A percentile compares a stretch with the other conserved stretches of the same genome.
Conservation (phyloP, 2,329 filamentous ascomycete species). For the Orbilia oligospora region DNA sequence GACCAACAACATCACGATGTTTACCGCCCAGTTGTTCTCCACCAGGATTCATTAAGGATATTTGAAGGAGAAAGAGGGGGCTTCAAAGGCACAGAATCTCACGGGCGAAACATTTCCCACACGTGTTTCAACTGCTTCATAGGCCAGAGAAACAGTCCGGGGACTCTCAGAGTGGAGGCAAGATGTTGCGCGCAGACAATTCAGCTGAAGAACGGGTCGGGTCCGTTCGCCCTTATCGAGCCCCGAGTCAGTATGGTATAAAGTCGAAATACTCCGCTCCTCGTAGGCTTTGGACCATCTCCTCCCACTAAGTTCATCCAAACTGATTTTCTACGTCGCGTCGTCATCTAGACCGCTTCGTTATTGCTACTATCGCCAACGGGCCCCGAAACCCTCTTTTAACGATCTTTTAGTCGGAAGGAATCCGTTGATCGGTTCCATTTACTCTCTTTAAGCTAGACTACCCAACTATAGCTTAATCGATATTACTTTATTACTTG, state of each 20-base stretch:
- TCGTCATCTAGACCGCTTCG: constrained; percentile 57
- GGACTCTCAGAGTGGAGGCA: constrained; percentile 18
- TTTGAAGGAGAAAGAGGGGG: constrained; percentile 33
- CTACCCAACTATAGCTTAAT: constrained; percentile 19
- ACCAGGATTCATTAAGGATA: constrained; percentile 41
- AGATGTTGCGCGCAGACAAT: constrained; percentile 39
- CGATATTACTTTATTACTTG: constrained; percentile 26
- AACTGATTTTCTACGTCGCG: constrained; percentile 36
- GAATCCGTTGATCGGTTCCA: constrained; percentile 61
- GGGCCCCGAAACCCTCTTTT: constrained; percentile 32
- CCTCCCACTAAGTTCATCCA: constrained; percentile 21
- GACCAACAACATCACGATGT: constrained; percentile 37
- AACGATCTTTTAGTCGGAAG: constrained; percentile 38
- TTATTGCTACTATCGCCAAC: constrained; percentile 15
- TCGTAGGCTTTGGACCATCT: constrained; percentile 17
- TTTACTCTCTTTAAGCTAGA: constrained; percentile 53
- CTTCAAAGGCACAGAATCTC: constrained; percentile 23
- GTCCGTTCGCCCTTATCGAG: constrained; percentile 38
- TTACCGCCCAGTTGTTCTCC: constrained; percentile 38
- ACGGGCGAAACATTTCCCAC: constrained; percentile 53
- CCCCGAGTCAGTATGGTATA: constrained; percentile 35
- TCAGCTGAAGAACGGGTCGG: constrained; percentile 23
- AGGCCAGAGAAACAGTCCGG: constrained; percentile 13
- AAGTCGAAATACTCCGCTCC: constrained; percentile 55
- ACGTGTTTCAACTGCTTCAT: constrained; percentile 49